Conservation (phyloP, 169 alveolate species). For the Theileria annulata region DNA sequence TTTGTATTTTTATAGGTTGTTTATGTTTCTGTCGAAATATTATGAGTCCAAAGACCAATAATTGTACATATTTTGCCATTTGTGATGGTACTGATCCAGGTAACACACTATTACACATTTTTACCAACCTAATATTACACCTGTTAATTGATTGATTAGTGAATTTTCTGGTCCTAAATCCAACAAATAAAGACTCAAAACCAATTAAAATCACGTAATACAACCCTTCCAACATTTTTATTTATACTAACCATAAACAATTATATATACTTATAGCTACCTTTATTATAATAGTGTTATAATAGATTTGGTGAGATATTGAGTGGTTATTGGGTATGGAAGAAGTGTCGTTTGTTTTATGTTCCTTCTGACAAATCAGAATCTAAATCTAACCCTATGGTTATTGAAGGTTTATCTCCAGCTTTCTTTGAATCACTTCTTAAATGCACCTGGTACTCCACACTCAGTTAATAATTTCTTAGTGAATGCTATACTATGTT, state of each 20-base stretch:
- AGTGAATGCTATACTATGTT: conserved; percentile 55
- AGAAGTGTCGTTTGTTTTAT: conserved; percentile 50
- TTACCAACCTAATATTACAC: not conserved
- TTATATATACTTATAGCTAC: too few relatives aligned
- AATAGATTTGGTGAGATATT: conserved; percentile 58
- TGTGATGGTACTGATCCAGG: conserved; percentile 69
- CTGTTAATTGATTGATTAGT: conserved; percentile 20
- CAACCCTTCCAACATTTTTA: not conserved
- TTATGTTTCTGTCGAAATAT: conserved; percentile 42
- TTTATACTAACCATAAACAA: not conserved
- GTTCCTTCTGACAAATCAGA: conserved; percentile 33
- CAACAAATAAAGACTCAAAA: conserved; percentile 20
- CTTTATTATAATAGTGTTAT: too few relatives aligned
- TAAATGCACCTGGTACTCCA: conserved; percentile 11
- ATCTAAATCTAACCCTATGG: conserved; percentile 22
- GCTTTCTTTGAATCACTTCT: conserved; percentile 47
- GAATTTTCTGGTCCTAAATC: conserved; percentile 53
- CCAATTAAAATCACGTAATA: conserved; percentile 32
- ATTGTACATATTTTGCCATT: conserved; percentile 47
- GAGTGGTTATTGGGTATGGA: conserved; percentile 62
- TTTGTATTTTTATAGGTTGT: conserved; percentile 30
- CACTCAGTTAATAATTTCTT: not conserved
- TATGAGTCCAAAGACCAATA: conserved; percentile 51
- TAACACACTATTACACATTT: not conserved
- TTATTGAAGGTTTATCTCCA: conserved; percentile 58